Evolutionary conservation across 2,329 filamentous ascomycete species (phyloP).

Genomic region (Penicillium hesseltinei): DNA sequence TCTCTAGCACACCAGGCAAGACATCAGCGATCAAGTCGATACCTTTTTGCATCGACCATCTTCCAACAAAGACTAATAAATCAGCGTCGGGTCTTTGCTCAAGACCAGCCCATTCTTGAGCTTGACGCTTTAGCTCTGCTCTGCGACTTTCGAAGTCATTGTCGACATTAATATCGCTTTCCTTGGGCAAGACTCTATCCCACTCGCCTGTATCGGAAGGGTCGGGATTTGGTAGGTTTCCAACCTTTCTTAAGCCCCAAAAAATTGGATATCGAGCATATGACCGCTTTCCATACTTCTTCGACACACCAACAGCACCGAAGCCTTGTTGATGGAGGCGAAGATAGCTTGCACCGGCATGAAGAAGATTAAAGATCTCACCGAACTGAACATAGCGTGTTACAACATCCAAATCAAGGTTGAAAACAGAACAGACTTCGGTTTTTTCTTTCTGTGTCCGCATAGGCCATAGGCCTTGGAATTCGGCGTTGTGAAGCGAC

Average conservation of each 20-base stretch:
- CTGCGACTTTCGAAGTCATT: conserved; percentile 54
- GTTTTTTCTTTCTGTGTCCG: conserved; percentile 59
- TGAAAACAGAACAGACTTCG: conserved; percentile 65
- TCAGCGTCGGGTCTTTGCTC: conserved; percentile 61
- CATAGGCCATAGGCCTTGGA: conserved; percentile 69
- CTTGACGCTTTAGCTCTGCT: conserved; percentile 57
- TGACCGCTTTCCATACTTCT: conserved; percentile 66
- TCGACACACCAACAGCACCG: conserved; percentile 65
- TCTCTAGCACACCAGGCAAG: conserved; percentile 61
- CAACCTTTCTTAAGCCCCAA: conserved; percentile 64
- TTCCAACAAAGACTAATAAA: conserved; percentile 66
- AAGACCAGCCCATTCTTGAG: conserved; percentile 66
- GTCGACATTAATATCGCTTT: conserved; percentile 53
- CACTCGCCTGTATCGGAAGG: conserved; percentile 63
- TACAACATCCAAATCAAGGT: conserved; percentile 57
- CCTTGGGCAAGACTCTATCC: conserved; percentile 54
- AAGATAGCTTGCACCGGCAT: conserved; percentile 65
- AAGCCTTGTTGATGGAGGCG: conserved; percentile 67
- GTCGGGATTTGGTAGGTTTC: conserved; percentile 64
- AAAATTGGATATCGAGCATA: conserved; percentile 68
- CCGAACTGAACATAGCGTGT: conserved; percentile 65
- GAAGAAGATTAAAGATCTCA: conserved; percentile 66
- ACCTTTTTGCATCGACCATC: conserved; percentile 69
- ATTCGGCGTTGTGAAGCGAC: conserved; percentile 68
- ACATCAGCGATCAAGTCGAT: conserved; percentile 68